Percentiles rank a stretch among this genome's conserved stretches.
These are phyloP conservation scores for Agaricus subrufescens DNA, from an alignment of 768 basidiomycete species.

Conservation along the genomic window DNA sequence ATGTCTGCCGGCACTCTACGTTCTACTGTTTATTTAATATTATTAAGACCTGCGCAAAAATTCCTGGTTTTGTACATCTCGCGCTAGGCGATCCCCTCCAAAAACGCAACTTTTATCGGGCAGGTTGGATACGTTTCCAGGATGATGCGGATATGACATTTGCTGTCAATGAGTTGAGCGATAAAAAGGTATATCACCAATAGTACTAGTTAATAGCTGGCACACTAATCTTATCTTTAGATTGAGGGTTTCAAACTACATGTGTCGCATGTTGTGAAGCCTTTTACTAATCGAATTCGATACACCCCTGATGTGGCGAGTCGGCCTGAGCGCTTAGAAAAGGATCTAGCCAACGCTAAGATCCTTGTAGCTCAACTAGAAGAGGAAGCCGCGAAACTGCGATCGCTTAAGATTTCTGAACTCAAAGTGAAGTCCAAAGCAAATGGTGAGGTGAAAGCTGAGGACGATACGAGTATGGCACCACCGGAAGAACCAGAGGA, in stretches of 20 bases:
- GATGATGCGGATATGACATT: slow-evolving; percentile 80
- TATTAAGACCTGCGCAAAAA: slow-evolving; percentile 63
- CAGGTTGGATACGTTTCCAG: slow-evolving; percentile 86
- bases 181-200: slow-evolving; percentile 65
- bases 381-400: slow-evolving; percentile 55
- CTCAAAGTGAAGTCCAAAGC: slow-evolving; percentile 15
- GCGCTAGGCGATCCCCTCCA: slow-evolving; percentile 90
- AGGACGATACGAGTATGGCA: slow-evolving; percentile 27
- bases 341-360: slow-evolving; percentile 77
- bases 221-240: slow-evolving; percentile 31
- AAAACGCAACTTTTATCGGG: slow-evolving; percentile 91
- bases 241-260: slow-evolving; percentile 95
- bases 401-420: slow-evolving; percentile 34
- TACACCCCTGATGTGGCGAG: slow-evolving; percentile 81
- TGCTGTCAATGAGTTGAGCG: slow-evolving; percentile 70
- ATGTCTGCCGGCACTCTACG: slow-evolving; percentile 12
- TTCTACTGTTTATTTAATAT: slow-evolving; percentile 6
- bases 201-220: not conserved
- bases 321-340: slow-evolving; percentile 72
- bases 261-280: slow-evolving; percentile 74
- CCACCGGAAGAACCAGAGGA: slow-evolving; percentile 34
- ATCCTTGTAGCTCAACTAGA: slow-evolving; percentile 71
- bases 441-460: slow-evolving; percentile 17
- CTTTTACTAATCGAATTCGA: slow-evolving; percentile 74
- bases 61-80: slow-evolving; percentile 83